Evolutionary conservation across 2,329 filamentous ascomycete genomes (phyloP), one percentile per base, ranked within the genome.

Genomic region (Alternaria gaisen): DNA sequence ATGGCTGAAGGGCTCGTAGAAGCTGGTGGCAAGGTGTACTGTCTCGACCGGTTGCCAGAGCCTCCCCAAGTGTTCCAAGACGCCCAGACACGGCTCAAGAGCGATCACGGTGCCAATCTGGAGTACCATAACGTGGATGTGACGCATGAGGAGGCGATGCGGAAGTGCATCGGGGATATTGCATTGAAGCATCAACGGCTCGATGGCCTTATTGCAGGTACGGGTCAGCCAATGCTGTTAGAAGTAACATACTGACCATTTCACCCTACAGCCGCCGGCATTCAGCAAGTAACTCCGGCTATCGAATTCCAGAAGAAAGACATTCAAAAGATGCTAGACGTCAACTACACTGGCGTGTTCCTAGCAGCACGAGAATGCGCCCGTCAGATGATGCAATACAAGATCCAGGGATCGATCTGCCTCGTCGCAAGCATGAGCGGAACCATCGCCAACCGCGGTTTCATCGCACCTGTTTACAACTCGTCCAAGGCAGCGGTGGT

Each of bases 111-210:
- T 63, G 88, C 88, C 5, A 85, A 84, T 46, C 78, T 95, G 40
- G 83, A 87, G 58, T 97, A 96, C 81, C 88, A 90, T 73, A 87
- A 89, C 61, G 87, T 93, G 52, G 92, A 97, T 76, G 92, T 97
- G 10, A 87, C 91, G 20, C 86, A 94, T 70, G 87, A 88, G 32
- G 81, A 84, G 3, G 77, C 83, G 38, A 83, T 97, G 47, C 89
- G 93, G 73, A 80, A 80, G 22, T 84, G 91, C 43, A 83, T 96
- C 58, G 83, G 84, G 64, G 81, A 79, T 7, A 94, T 97, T 65
- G 91, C 89, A 9, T 83, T 88, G 41, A 77, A 85, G 60, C 86
- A 91, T 63, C 88, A 90, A 20, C 87, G 90, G 16, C 79, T 97
- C 54, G 92, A 97, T 73, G 93, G 93, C 0, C 81, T 96, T 48